Percentiles rank a stretch among this genome's conserved stretches.
Conservation (phyloP, 371 early-diverging fungal species). For the Actinomucor elegans region DNA sequence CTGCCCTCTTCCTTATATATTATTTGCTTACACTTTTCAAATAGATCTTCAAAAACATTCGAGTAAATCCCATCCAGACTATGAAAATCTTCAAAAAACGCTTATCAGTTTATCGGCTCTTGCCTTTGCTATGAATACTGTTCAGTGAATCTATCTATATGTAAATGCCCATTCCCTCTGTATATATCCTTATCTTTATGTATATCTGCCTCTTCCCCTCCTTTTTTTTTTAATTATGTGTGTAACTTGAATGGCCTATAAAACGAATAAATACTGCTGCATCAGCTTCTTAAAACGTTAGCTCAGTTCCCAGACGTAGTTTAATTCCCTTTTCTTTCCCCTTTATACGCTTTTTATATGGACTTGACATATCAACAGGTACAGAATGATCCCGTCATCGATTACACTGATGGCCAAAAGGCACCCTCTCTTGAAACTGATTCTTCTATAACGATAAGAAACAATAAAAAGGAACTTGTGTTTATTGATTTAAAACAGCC, state of each 20-base stretch:
- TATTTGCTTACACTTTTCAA: not conserved
- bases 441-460: not conserved
- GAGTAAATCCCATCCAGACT: constrained; percentile 32
- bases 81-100: constrained; percentile 33
- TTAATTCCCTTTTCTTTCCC: not conserved
- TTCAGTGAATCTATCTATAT: constrained; percentile 15
- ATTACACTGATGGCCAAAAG: not conserved
- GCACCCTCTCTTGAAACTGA: not conserved
- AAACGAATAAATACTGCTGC: constrained; percentile 3
- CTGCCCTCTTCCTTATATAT: not conserved
- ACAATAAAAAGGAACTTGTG: not conserved
- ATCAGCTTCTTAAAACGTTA: not conserved
- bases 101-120: constrained; percentile 41
- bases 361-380: not conserved
- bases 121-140: constrained; percentile 44
- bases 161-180: not conserved
- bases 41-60: constrained; percentile 51
- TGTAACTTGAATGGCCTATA: no score
- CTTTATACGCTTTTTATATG: not conserved
- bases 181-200: no score
- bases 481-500: constrained; percentile 14
- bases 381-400: constrained; percentile 6
- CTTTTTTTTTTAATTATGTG: not conserved
- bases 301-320: no score
- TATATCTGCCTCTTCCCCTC: not conserved